Base-by-base conservation (phyloP, 2,329 filamentous ascomycete species). In the Colletotrichum costaricense region DNA sequence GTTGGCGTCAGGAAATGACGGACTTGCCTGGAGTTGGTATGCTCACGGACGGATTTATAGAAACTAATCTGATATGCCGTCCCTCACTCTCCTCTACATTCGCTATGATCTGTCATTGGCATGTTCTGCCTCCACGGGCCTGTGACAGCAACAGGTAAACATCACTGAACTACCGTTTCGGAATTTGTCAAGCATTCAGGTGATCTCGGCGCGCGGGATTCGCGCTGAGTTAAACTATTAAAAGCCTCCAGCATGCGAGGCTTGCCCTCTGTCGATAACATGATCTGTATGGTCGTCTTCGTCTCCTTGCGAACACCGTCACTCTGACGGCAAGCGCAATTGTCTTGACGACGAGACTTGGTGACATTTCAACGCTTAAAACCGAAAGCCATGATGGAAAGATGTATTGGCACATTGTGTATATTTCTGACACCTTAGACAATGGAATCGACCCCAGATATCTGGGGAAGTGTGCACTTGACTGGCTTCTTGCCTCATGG, bases 1-100 rank as follows among this genome's bases (percentile, higher is more conserved):
- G 55, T 59, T 72, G 70, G 66, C 54, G 66, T 72, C 66, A 59
- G 66, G 60, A 69, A 69, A 64, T 64, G 54, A 64, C 66, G 59
- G 35, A 67, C 56, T n/a, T 62, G 63, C 67, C 49, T 63, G 59
- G 70, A 64, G 54, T 58, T 55, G 66, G 58, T 63, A 49, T 59
- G 55, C 54, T 55, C 42, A 59, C 35, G 14, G 54, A 63, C 52
- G 65, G 59, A 64, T 59, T 69, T 58, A 57, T 67, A 64, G 66
- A 72, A 55, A 42, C 38, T 33, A 46, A 69, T 69, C 59, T 64
- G 54, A 46, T 55, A 69, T 69, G 22, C 30, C 42, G 55, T 55
- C 42, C 60, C 57, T 49, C 52, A 49, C 19, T 58, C 52, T 59
- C 19, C 35, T 38, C 26, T 42, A 42, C 54, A 30, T 59, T 19